phyloP scores from a whole-genome alignment of 805 yeast species.

The Spencermartinsiella europaea region DNA sequence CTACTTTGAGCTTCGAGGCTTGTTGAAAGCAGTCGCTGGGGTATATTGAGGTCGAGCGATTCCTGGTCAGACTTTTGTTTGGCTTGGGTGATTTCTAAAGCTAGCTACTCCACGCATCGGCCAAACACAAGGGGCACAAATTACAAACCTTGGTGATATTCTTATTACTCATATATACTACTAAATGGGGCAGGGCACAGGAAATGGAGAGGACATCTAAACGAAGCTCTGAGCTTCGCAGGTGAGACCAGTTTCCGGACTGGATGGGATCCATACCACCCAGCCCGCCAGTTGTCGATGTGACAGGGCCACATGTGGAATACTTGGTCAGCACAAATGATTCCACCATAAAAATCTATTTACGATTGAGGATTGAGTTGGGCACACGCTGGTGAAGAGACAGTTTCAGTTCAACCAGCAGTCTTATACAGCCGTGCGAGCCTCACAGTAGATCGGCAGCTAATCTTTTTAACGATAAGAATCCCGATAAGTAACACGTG shows the following conservation, averaged over 20 bases:
- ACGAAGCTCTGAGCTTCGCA: neutral
- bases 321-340: neutral
- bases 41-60: neutral
- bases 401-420: no score
- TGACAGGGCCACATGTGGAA: neutral
- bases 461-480: no score
- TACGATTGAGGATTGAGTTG: no score
- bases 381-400: no score
- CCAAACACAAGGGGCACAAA: neutral
- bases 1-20: neutral
- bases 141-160: neutral
- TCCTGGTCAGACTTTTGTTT: neutral
- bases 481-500: neutral
- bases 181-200: no score
- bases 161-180: neutral
- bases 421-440: no score
- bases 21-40: neutral
- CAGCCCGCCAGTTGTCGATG: neutral
- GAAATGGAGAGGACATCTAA: no score
- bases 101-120: no score
- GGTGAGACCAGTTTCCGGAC: neutral
- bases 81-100: neutral
- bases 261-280: neutral
- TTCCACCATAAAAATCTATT: neutral
- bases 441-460: no score